Percentiles rank a stretch among this genome's conserved stretches.
These are phyloP conservation scores for Xerocomus tenax DNA, from an alignment of 1,284 basidiomycete genomes.

Conservation along the genomic window DNA sequence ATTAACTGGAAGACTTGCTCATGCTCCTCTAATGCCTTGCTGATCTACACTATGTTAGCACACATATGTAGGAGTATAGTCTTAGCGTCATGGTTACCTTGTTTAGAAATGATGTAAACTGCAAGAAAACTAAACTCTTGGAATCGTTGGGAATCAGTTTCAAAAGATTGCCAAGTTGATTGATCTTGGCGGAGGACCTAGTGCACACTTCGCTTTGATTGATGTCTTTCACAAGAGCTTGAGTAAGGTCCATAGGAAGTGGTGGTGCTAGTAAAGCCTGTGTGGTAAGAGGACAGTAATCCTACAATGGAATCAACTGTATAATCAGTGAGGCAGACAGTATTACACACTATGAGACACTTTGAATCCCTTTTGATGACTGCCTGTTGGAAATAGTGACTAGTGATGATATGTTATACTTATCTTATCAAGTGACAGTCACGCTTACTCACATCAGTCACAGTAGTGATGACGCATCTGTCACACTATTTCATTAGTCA, in stretches of 20 bases:
- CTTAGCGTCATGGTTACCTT: constrained; percentile 39
- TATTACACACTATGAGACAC: constrained; percentile 64
- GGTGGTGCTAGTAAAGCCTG: constrained; percentile 62
- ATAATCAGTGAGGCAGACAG: background rate
- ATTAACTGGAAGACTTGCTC: constrained; percentile 37
- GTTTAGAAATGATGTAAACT: constrained; percentile 78
- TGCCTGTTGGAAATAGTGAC: too few species aligned
- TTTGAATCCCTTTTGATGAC: constrained; percentile 57
- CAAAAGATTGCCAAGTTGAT: constrained; percentile 68
- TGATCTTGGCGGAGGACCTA: constrained; percentile 74
- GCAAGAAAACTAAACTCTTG: constrained; percentile 78
- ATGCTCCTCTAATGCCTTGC: constrained; percentile 53
- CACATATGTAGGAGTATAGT: background rate
- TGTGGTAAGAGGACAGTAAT: constrained; percentile 58
- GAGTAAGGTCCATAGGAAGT: constrained; percentile 58
- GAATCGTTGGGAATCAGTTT: constrained; percentile 58
- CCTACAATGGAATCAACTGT: constrained; percentile 36
- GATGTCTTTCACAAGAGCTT: constrained; percentile 39
- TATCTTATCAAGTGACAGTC: too few species aligned
- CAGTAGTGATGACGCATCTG: too few species aligned
- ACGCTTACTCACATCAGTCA: too few species aligned
- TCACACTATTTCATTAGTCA: too few species aligned
- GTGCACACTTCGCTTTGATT: constrained; percentile 38
- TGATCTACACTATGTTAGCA: constrained; percentile 45
- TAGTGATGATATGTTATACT: too few species aligned